A percentile compares a stretch with the other conserved stretches of the same genome.
These are phyloP conservation scores for Lactarius sanguifluus DNA, from an alignment of 768 basidiomycete species.

Conservation along the genomic window DNA sequence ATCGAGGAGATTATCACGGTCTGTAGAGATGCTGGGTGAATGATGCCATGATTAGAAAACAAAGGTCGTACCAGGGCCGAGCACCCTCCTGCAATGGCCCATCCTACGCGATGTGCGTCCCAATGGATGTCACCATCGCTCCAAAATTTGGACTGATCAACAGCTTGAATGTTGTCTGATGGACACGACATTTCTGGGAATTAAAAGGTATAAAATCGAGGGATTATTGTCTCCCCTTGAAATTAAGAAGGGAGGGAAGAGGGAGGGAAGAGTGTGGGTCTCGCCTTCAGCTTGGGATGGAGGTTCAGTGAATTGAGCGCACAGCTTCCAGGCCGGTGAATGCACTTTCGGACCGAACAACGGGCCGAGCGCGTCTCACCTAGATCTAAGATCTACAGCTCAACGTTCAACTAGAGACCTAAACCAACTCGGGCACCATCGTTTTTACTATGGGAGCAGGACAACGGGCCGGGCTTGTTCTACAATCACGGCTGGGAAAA, in stretches of 20 bases:
- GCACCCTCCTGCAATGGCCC: slow-evolving; percentile 68
- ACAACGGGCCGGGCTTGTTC: too few species aligned
- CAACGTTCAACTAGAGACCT: too few species aligned
- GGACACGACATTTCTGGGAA: slow-evolving; percentile 41
- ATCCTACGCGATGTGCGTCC: slow-evolving; percentile 67
- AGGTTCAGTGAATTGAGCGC: neutral
- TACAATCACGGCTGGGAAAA: too few species aligned
- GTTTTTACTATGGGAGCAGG: too few species aligned
- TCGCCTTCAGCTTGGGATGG: neutral
- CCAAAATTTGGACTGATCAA: slow-evolving; percentile 70
- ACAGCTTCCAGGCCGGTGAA: neutral
- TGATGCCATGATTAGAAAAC: slow-evolving; percentile 2
- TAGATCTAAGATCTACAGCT: too few species aligned
- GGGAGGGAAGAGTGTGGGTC: neutral
- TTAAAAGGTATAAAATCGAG: neutral
- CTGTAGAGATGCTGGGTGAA: slow-evolving; percentile 35
- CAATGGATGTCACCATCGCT: slow-evolving; percentile 50
- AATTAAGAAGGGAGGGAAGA: neutral
- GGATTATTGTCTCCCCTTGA: neutral
- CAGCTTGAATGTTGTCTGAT: slow-evolving; percentile 46
- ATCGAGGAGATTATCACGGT: slow-evolving; percentile 60
- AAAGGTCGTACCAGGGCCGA: slow-evolving; percentile 48
- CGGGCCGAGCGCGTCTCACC: too few species aligned
- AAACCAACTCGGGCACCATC: too few species aligned
- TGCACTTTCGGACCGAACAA: too few species aligned